Evolutionary conservation across 805 yeast species (phyloP).

Genomic region (Yamadazyma phyllophila): DNA sequence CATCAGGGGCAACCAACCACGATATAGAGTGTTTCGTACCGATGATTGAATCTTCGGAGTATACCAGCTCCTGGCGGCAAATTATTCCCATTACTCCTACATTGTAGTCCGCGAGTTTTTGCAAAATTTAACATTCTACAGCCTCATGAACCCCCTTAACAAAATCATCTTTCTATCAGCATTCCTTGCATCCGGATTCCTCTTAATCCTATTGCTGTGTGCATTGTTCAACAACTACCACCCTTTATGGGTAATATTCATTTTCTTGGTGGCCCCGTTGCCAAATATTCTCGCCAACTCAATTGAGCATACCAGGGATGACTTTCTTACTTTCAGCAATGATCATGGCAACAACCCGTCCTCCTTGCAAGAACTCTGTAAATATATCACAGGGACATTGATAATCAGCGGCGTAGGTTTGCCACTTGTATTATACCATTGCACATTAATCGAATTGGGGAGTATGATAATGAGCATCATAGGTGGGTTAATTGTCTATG

Average conservation of each 20-base stretch:
- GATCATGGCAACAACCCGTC: constrained; percentile 37
- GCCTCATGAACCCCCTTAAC: constrained; percentile 42
- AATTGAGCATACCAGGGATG: constrained; percentile 39
- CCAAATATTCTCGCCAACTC: constrained; percentile 41
- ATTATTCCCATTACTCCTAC: too few species aligned
- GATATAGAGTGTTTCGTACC: too few species aligned
- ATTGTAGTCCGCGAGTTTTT: neutral
- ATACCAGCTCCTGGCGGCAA: too few species aligned
- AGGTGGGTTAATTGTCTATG: constrained; percentile 46
- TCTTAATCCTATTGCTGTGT: constrained; percentile 42
- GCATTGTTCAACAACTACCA: constrained; percentile 43
- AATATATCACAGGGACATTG: constrained; percentile 38
- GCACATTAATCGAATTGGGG: constrained; percentile 35
- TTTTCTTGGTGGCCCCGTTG: constrained; percentile 44
- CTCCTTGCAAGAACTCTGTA: constrained; percentile 38
- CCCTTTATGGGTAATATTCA: constrained; percentile 42
- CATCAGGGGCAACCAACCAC: too few species aligned
- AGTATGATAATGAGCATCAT: constrained; percentile 42
- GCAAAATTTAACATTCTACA: neutral
- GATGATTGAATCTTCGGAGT: too few species aligned
- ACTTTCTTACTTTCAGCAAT: constrained; percentile 43
- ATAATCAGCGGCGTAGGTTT: constrained; percentile 45
- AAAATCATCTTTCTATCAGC: constrained; percentile 47
- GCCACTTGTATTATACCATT: constrained; percentile 41
- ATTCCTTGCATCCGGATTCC: constrained; percentile 44